Conservation (phyloP, 2,329 filamentous ascomycete species). For the Penicillium sp. region DNA sequence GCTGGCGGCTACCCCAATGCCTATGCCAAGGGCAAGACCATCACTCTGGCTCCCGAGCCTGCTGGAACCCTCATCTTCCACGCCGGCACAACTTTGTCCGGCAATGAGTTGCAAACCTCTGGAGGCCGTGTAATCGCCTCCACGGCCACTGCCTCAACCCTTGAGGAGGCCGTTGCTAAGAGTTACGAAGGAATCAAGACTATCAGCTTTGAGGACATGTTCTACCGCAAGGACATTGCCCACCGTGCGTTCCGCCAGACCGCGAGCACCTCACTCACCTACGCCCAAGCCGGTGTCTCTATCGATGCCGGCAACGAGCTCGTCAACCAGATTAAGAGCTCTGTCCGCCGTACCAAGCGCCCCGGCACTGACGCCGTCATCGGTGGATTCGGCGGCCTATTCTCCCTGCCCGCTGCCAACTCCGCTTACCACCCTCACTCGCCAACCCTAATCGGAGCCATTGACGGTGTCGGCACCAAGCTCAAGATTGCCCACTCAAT, state of each 20-base stretch:
- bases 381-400: slow-evolving; percentile 88
- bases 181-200: slow-evolving; percentile 81
- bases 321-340: slow-evolving; percentile 85
- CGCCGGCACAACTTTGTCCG: slow-evolving; percentile 72
- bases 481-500: slow-evolving; percentile 91
- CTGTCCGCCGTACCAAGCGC: slow-evolving; percentile 79
- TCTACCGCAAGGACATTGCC: slow-evolving; percentile 90
- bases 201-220: slow-evolving; percentile 84
- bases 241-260: slow-evolving; percentile 56
- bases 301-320: slow-evolving; percentile 93
- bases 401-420: slow-evolving; percentile 65
- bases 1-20: slow-evolving; percentile 85
- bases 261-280: slow-evolving; percentile 63
- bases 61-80: slow-evolving; percentile 78
- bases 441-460: slow-evolving; percentile 85
- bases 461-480: slow-evolving; percentile 95
- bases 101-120: slow-evolving; percentile 67
- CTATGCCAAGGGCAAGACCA: slow-evolving; percentile 74
- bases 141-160: slow-evolving; percentile 72
- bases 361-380: slow-evolving; percentile 90
- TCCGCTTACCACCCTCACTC: slow-evolving; percentile 73
- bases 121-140: slow-evolving; percentile 92
- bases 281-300: slow-evolving; percentile 88
- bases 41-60: slow-evolving; percentile 55
- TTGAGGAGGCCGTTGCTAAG: slow-evolving; percentile 78